Conservation (phyloP, 1,139 yeast genomes). For the Yarrowia galli region DNA sequence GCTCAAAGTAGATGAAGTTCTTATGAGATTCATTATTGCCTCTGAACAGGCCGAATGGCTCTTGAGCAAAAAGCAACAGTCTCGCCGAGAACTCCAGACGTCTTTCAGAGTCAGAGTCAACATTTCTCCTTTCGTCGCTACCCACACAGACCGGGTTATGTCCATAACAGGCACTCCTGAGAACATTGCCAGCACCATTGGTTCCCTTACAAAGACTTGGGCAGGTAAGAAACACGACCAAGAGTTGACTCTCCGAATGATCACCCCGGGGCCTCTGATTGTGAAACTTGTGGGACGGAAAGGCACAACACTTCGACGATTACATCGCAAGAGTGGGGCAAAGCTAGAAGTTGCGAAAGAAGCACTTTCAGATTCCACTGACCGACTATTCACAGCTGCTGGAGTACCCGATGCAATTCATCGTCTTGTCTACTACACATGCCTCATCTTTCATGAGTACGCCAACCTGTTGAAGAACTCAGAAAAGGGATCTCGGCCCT, state of each 20-base stretch:
- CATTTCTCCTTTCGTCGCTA: neutral
- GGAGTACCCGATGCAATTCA: constrained; percentile 4
- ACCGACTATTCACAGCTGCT: neutral
- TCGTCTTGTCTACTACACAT: neutral
- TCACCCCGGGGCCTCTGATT: neutral
- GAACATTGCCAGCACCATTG: neutral
- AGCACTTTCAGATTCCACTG: neutral
- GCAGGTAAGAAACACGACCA: too few species aligned
- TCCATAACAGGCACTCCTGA: neutral
- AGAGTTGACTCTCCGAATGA: neutral
- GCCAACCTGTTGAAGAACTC: too few species aligned
- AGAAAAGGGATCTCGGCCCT: neutral
- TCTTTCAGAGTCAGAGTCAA: neutral
- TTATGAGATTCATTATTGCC: neutral
- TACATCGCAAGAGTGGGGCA: neutral
- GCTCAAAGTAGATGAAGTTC: neutral
- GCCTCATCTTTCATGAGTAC: neutral
- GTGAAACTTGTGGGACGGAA: neutral
- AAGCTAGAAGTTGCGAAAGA: neutral
- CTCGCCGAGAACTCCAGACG: too few species aligned
- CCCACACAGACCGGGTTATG: neutral
- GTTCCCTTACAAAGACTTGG: neutral
- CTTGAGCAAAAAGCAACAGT: neutral
- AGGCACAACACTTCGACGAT: neutral
- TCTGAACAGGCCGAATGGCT: neutral